These are phyloP conservation scores for Amylostereum chailletii DNA, from an alignment of 1,284 basidiomycete genomes.

Conservation along the genomic window DNA sequence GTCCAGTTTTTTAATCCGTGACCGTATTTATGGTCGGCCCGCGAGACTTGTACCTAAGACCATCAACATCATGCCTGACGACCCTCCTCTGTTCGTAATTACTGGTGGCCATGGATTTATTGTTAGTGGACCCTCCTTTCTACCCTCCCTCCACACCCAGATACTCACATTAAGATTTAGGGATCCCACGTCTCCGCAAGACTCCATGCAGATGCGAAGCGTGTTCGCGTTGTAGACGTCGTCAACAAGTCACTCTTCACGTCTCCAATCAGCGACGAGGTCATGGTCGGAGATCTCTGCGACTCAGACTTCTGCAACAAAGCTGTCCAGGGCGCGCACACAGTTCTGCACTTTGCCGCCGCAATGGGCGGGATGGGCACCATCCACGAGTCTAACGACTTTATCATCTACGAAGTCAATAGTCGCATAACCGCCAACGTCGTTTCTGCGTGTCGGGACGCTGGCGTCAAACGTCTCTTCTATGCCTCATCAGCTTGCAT, in stretches of 20 bases:
- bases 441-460: constrained; percentile 27
- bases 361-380: constrained; percentile 57
- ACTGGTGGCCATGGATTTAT: constrained; percentile 51
- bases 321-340: constrained; percentile 29
- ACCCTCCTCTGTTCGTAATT: constrained; percentile 27
- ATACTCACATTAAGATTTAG: constrained; percentile 20
- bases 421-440: constrained; percentile 40
- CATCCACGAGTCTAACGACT: constrained; percentile 43
- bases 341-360: constrained; percentile 48
- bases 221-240: constrained; percentile 38
- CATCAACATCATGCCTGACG: not conserved
- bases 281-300: constrained; percentile 36
- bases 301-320: constrained; percentile 29
- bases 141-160: not conserved
- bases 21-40: no score
- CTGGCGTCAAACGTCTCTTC: constrained; percentile 35
- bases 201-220: constrained; percentile 23
- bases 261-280: constrained; percentile 24
- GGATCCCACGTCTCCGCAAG: constrained; percentile 41
- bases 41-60: no score
- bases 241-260: constrained; percentile 18
- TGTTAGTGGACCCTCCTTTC: constrained; percentile 23
- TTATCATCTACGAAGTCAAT: constrained; percentile 40
- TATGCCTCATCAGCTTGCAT: constrained; percentile 55
- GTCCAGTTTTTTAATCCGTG: no score